Evolutionary conservation across 78 protist genomes (phyloP), one percentile per base, ranked within the genome.

Genomic region (Dictyostelium firmibasis): DNA sequence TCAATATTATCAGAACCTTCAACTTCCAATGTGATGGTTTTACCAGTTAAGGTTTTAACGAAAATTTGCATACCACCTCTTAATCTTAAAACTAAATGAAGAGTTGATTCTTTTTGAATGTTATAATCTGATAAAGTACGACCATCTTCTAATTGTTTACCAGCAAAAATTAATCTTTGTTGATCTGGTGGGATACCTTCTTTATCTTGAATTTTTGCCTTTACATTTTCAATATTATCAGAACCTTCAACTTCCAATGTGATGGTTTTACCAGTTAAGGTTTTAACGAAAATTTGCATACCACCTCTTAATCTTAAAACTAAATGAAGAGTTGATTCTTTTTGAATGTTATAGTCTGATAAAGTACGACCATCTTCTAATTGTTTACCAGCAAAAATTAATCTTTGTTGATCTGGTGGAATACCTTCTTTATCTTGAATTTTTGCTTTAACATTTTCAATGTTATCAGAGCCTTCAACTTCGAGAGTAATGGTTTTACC

Each of bases 81-180:
- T n/a, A n/a, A n/a, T n/a, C n/a, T n/a, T n/a, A n/a, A n/a, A n/a
- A n/a, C n/a, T n/a, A n/a, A n/a, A n/a, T n/a, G n/a, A n/a, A n/a
- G 97, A 57, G 99, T 99, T n/a, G 99, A 91, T 92, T 98, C 99
- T 97, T 98, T 98, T 96, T 98, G 99, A 96, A 99, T 99, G 96
- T 99, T 98, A 97, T 99, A 99, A 96, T 99, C 99, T 23, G 97
- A 36, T 2, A 99, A 96, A 44, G 99, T 99, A 83, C 99, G 97
- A 74, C 99, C 99, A 47, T 99, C 99, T 84, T 99, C 99, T 85
- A 99, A 98, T 91, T 99, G 99, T 98, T 99, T 99, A 83, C 99
- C 99, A 41, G 99, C 99, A 79, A 99, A 99, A 91, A 99, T 99
- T 60, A 99, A 96, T 31, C 99, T 91, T 97, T 99, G 99, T 87